Evolutionary conservation across 2,329 filamentous ascomycete genomes (phyloP).

Genomic region (Stagonosporopsis cucurbitacearum): DNA sequence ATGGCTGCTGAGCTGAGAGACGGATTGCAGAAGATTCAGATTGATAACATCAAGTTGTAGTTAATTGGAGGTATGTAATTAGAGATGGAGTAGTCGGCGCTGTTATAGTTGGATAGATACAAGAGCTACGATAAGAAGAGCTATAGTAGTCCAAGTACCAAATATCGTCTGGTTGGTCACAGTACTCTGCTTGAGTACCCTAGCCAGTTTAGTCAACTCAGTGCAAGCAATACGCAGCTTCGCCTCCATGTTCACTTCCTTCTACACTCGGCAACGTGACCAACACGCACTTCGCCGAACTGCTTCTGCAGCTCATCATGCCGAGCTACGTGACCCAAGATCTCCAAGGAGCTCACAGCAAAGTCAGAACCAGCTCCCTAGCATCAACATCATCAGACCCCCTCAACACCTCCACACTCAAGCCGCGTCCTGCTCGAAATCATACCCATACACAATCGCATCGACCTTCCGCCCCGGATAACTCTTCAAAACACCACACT

Average conservation of each 20-base stretch:
- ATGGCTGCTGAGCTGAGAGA: constrained; percentile 66
- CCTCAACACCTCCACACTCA: not conserved
- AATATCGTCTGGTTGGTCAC: not conserved
- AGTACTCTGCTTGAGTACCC: not conserved
- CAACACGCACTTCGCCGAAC: constrained; percentile 24
- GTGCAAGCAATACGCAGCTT: constrained; percentile 1
- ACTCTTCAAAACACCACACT: constrained; percentile 33
- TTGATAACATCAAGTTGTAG: too few species aligned
- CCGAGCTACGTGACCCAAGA: constrained; percentile 16
- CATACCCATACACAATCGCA: constrained; percentile 21
- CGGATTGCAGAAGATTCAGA: constrained; percentile 44
- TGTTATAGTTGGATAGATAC: too few species aligned
- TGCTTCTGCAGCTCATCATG: constrained; percentile 22
- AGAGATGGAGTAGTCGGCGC: too few species aligned
- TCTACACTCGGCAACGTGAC: not conserved
- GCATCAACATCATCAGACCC: not conserved
- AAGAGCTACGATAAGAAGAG: too few species aligned
- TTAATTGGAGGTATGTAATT: too few species aligned
- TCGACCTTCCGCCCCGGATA: constrained; percentile 17
- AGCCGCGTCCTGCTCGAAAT: constrained; percentile 10
- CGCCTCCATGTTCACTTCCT: not conserved
- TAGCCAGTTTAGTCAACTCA: not conserved
- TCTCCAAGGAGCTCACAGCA: constrained; percentile 8
- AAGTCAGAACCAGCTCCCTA: not conserved
- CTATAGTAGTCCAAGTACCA: constrained; percentile 25